Base-by-base conservation (phyloP, 2,329 filamentous ascomycete genomes). In the Mycosphaerella arachidis region DNA sequence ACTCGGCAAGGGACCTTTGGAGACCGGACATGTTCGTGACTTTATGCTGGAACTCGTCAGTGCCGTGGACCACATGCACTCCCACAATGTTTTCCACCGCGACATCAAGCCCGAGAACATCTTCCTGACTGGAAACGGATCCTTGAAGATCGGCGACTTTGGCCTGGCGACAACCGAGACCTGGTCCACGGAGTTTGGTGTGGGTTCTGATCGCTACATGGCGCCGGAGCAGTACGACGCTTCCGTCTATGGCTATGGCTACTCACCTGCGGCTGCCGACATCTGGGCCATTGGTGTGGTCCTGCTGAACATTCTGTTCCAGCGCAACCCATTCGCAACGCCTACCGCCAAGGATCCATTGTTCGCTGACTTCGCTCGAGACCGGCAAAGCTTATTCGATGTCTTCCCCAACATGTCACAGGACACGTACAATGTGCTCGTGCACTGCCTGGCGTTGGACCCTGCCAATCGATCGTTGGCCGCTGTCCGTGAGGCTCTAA, bases 41-140 rank as follows among this genome's bases (percentile, higher is more conserved):
- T 97, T 97, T 80, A 97, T 99, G 94, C 81, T 97, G 61, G 87
- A 99, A 78, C 85, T 99, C 35, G 85, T 99, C 56, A 88, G 90
- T 73, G 91, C 93, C 54, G 89, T 99, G 53, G 87, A 90, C 63
- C 92, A 91, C 76, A 91, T 96, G 77, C 94, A 99, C 76, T 83
- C 84, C 64, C 92, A 92, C 75, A 92, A 91, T 66, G 85, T 97
- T 72, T 97, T 92, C 75, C 94, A 99, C 74, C 90, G 94, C 63
- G 94, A 99, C 76, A 97, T 99, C 84, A 99, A 99, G 80, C 94
- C 94, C 0, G 94, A 99, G 82, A 99, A 99, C 81, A 96, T 99
- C 76, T 97, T 99, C 75, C 82, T 99, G 65, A 90, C 87, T 60
- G 85, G 92, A 62, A 85, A 88, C 67, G 93, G 93, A 56, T 84